phyloP scores from a whole-genome alignment of 192 early-diverging fungal species.

The Anaeromyces robustus region DNA sequence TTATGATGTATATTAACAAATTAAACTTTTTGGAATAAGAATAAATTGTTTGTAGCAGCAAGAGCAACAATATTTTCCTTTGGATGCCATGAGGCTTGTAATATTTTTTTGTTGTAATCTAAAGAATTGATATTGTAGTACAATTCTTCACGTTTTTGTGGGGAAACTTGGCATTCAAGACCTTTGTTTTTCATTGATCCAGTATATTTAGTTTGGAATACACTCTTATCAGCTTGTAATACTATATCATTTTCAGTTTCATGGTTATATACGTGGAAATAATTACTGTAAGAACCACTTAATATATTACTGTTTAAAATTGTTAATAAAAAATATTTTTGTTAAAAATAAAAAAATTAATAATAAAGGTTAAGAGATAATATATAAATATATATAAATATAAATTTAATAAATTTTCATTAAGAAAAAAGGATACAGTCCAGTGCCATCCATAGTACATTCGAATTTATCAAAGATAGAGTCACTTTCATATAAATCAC shows the following conservation, averaged over 20 bases:
- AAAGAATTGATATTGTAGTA: slow-evolving; percentile 71
- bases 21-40: slow-evolving; percentile 43
- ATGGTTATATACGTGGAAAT: slow-evolving; percentile 88
- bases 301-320: slow-evolving; percentile 52
- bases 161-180: background rate
- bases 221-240: slow-evolving; percentile 94
- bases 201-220: slow-evolving; percentile 87
- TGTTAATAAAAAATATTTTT: too few species aligned
- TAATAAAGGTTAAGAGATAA: background rate
- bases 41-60: slow-evolving; percentile 98
- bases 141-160: slow-evolving; percentile 30
- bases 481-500: slow-evolving; percentile 98
- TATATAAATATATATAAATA: background rate
- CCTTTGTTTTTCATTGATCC: slow-evolving; percentile 67
- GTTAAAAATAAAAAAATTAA: too few species aligned
- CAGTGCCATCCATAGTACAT: slow-evolving; percentile 91
- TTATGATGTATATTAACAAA: too few species aligned
- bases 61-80: slow-evolving; percentile 93
- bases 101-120: slow-evolving; percentile 92
- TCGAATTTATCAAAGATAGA: slow-evolving; percentile 99
- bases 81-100: slow-evolving; percentile 98
- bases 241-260: slow-evolving; percentile 63
- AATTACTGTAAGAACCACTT: slow-evolving; percentile 99
- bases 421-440: slow-evolving; percentile 15
- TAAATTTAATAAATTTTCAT: too few species aligned